Evolutionary conservation across 495 filamentous ascomycete species (phyloP), one percentile per base, ranked within the genome.

Genomic region (Neurospora sp.): DNA sequence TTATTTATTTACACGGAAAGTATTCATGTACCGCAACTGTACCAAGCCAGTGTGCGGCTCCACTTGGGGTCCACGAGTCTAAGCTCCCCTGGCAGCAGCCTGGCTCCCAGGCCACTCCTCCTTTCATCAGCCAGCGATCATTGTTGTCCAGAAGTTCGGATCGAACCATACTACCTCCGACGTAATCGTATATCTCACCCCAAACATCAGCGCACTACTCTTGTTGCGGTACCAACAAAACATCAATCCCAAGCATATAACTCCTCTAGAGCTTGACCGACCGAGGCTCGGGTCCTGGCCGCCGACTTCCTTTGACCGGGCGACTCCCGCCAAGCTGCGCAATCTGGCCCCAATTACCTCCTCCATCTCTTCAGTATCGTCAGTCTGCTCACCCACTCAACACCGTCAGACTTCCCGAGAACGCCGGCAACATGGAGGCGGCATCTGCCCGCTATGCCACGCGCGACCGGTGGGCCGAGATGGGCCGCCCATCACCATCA

Each of bases 371-470:
- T 35, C 11, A 61, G 22, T 7, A 2, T 61, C 48, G 22, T 61
- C 27, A 31, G 12, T 61, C 53, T 61, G 6, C 5, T 61, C 37
- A 20, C 1, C 22, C 16, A 70, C 14, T n/a, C 39, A 72, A 42
- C 20, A 14, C 31, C 20, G 9, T 42, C 41, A 41, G 48, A 77
- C 70, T 31, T 12, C 27, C 44, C 16, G 40, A 18, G 22, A 22
- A 20, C 61, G 39, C 39, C 42, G 72, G 31, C 39, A 71, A 73
- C 46, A 88, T 98, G 95, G 96, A 98, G 89, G 95, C 96, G 75
- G 91, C 93, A 76, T 96, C 95, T 77, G 94, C 95, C 82, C 90
- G 96, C 74, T 96, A 94, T 86, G 95, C 95, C 79, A 91, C 94
- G 76, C 90, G 96, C 83, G 96, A 98, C 87, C 94, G 95, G 81